Conservation (phyloP, 345 rosid genomes). For the Populus alba region DNA sequence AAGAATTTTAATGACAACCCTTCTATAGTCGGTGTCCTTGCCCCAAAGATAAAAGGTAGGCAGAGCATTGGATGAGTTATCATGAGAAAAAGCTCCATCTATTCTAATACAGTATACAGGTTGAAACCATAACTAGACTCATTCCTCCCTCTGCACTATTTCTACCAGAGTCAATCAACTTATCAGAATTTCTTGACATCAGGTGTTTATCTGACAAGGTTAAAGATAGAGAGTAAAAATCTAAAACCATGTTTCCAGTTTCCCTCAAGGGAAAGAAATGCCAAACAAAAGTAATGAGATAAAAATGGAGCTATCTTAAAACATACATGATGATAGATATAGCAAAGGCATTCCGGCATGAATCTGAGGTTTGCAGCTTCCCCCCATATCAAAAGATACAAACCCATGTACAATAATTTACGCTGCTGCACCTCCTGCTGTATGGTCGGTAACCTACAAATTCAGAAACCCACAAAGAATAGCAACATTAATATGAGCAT, state of each 20-base stretch:
- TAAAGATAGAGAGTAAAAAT: background rate
- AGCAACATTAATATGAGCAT: background rate
- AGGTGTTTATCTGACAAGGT: background rate
- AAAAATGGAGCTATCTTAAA: conserved; percentile 3
- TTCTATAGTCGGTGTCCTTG: background rate
- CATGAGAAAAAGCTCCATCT: background rate
- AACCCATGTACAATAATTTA: conserved; percentile 87
- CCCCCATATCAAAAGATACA: conserved; percentile 98
- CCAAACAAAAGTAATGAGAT: background rate
- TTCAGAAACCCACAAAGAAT: conserved; percentile 4
- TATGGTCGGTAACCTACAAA: conserved; percentile 93
- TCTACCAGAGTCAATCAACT: background rate
- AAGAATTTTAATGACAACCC: background rate
- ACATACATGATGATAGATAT: conserved; percentile 96
- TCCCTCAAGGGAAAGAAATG: background rate
- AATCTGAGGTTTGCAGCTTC: conserved; percentile 98
- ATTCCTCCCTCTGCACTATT: background rate
- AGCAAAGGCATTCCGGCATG: conserved; percentile 99
- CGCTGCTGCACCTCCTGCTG: conserved; percentile 99
- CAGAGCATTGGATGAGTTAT: background rate
- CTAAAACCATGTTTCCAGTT: background rate
- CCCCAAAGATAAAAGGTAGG: background rate
- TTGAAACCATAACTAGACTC: background rate
- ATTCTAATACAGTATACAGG: background rate
- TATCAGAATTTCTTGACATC: background rate